phyloP scores from a whole-genome alignment of 768 basidiomycete species.

The Trametes maxima region DNA sequence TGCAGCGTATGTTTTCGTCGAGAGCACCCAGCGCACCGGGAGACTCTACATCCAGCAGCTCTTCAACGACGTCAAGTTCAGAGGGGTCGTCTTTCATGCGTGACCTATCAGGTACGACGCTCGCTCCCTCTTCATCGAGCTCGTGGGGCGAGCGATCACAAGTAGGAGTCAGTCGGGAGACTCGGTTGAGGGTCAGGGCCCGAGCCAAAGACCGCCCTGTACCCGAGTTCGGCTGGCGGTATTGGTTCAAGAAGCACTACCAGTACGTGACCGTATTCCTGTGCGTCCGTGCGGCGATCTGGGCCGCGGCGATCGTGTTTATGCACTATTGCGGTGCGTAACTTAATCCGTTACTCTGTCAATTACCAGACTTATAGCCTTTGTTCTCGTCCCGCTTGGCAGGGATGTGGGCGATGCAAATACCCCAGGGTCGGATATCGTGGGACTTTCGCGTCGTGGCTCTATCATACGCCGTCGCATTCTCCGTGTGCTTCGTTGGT shows the following conservation, averaged over 20 bases:
- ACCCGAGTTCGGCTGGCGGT: conserved; percentile 29
- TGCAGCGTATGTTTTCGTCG: not conserved
- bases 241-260: conserved; percentile 28
- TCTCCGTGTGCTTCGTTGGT: conserved; percentile 30
- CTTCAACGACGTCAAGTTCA: conserved; percentile 19
- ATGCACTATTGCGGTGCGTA: conserved; percentile 35
- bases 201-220: conserved; percentile 29
- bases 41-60: conserved; percentile 8
- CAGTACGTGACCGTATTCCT: conserved; percentile 23
- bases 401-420: conserved; percentile 37
- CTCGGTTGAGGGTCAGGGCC: conserved; percentile 31
- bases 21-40: not conserved
- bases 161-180: conserved; percentile 31
- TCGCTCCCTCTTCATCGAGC: conserved; percentile 17
- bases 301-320: conserved; percentile 32
- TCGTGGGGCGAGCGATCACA: conserved; percentile 30
- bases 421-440: conserved; percentile 29
- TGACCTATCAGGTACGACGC: conserved; percentile 23
- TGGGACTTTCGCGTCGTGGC: conserved; percentile 29
- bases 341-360: no score
- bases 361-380: no score
- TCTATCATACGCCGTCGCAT: conserved; percentile 32
- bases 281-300: conserved; percentile 28
- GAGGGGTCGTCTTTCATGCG: conserved; percentile 16
- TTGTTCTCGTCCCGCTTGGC: no score